Conservation (phyloP, 1,139 yeast species). For the Geotrichum reessii region DNA sequence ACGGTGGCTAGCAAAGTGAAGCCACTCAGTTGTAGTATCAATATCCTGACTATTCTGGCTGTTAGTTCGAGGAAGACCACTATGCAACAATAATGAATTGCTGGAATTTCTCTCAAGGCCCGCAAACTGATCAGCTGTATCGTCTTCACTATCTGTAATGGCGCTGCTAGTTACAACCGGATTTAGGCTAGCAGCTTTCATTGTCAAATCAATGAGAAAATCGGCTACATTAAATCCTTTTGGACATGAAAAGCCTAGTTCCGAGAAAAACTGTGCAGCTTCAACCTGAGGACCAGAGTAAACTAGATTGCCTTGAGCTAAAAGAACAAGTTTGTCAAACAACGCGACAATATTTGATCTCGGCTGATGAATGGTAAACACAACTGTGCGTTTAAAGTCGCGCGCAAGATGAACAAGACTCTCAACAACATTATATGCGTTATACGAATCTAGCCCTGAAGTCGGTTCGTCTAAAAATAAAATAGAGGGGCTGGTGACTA, state of each 20-base stretch:
- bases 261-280: conserved; percentile 69
- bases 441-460: conserved; percentile 88
- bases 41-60: conserved; percentile 23
- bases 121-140: conserved; percentile 14
- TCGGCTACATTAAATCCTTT: conserved; percentile 90
- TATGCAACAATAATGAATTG: conserved; percentile 42
- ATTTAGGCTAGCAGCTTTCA: conserved; percentile 42
- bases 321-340: conserved; percentile 72
- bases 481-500: conserved; percentile 64
- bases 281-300: conserved; percentile 58
- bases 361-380: conserved; percentile 96
- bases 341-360: conserved; percentile 89
- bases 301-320: conserved; percentile 80
- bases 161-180: background rate
- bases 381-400: conserved; percentile 76
- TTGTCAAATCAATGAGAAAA: conserved; percentile 82
- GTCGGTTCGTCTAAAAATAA: conserved; percentile 84
- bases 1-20: conserved; percentile 78
- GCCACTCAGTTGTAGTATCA: conserved; percentile 76
- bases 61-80: conserved; percentile 20
- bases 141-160: conserved; percentile 20
- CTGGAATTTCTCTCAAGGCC: conserved; percentile 6
- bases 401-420: conserved; percentile 73
- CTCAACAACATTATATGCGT: conserved; percentile 87
- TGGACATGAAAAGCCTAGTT: conserved; percentile 79